A percentile compares a stretch with the other conserved stretches of the same genome.
phyloP scores from a whole-genome alignment of 352 stramenopile genomes.

The Globisporangium emineosum region DNA sequence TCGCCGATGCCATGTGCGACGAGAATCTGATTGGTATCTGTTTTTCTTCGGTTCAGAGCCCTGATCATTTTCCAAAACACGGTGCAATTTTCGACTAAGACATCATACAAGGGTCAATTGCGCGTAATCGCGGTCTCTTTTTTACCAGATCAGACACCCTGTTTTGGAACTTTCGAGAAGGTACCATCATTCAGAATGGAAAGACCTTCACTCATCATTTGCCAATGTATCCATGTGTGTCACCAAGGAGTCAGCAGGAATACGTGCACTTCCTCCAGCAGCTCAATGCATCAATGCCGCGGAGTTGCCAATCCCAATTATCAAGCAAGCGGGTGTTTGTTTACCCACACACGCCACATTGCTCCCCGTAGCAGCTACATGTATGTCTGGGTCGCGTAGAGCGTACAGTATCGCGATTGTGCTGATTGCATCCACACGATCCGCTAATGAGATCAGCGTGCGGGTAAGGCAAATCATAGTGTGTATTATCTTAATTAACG shows the following conservation, averaged over 20 bases:
- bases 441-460: no score
- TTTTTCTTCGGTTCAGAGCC: conserved; percentile 1
- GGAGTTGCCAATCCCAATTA: neutral
- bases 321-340: neutral
- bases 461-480: no score
- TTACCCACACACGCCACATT: neutral
- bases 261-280: neutral
- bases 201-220: neutral
- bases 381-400: no score
- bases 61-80: neutral
- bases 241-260: neutral
- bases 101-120: neutral
- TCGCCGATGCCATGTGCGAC: neutral
- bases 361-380: no score
- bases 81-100: neutral
- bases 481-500: neutral
- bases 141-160: neutral
- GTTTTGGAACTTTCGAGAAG: conserved; percentile 6
- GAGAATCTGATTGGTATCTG: neutral
- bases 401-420: no score
- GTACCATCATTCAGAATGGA: neutral
- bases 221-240: neutral
- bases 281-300: neutral
- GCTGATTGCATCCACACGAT: no score
- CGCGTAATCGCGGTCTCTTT: neutral